phyloP scores from a whole-genome alignment of 1,284 basidiomycete genomes.

The Apiotrichum gracile region DNA sequence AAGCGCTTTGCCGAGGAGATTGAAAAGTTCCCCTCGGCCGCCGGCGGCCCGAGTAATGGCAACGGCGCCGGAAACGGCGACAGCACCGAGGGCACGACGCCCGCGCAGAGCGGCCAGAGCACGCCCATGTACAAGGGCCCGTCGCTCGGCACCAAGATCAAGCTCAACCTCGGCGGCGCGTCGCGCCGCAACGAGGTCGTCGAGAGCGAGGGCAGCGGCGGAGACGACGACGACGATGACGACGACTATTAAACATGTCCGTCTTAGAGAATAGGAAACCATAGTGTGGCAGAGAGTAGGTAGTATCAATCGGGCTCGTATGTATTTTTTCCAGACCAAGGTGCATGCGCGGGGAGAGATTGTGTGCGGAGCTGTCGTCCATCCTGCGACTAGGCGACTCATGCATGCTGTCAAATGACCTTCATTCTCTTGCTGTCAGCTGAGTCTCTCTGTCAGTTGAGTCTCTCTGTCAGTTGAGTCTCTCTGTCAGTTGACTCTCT shows the following conservation, averaged over 20 bases:
- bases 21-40: constrained; percentile 6
- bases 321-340: no score
- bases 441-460: no score
- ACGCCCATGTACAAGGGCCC: constrained; percentile 43
- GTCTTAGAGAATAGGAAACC: no score
- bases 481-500: no score
- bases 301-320: no score
- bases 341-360: no score
- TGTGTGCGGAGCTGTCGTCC: no score
- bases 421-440: no score
- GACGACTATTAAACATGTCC: constrained; percentile 13
- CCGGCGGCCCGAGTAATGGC: not conserved
- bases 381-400: no score
- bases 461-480: no score
- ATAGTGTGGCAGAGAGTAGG: no score
- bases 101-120: constrained; percentile 32
- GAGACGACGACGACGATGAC: constrained; percentile 17
- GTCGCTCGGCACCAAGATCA: constrained; percentile 30
- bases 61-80: constrained; percentile 1
- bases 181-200: constrained; percentile 15
- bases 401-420: no score
- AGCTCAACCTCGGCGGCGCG: constrained; percentile 30
- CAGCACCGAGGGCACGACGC: constrained; percentile 17
- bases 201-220: constrained; percentile 21
- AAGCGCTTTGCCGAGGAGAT: constrained; percentile 47